Percentiles rank a stretch among this genome's conserved stretches.
phyloP scores from a whole-genome alignment of 257 asterid species.

The Nicotiana attenuata region DNA sequence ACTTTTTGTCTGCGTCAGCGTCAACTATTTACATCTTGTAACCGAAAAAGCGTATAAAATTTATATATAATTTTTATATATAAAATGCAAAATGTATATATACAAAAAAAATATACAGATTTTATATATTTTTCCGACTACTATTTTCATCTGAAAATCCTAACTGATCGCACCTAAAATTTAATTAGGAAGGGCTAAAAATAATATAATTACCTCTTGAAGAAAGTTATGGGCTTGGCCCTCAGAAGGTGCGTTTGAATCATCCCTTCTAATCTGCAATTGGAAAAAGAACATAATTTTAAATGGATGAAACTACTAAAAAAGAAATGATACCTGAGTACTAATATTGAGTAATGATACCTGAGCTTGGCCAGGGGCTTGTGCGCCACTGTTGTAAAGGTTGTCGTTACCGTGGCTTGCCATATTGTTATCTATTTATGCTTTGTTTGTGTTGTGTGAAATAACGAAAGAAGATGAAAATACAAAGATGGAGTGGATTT shows the following conservation, averaged over 20 bases:
- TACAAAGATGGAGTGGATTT: background rate
- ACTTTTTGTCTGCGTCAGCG: no score
- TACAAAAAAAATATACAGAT: no score
- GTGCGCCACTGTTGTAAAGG: background rate
- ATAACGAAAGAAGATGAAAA: background rate
- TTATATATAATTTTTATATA: no score
- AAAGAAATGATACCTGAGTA: background rate
- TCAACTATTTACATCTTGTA: no score
- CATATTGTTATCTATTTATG: background rate
- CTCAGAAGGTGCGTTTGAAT: background rate
- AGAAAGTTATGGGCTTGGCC: slow-evolving; percentile 1
- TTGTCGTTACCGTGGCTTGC: slow-evolving; percentile 7
- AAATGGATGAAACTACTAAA: background rate
- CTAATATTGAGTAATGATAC: background rate
- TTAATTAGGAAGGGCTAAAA: background rate
- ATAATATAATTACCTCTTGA: slow-evolving; percentile 19
- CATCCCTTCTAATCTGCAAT: slow-evolving; percentile 8
- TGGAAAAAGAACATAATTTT: background rate
- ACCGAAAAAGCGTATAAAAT: no score
- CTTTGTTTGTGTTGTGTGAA: background rate
- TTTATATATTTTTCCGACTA: no score
- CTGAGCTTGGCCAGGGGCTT: background rate
- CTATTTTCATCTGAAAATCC: background rate
- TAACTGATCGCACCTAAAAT: background rate
- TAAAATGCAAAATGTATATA: no score